Conservation (phyloP, 164 flowering plant species). For the Vitis labrusca region DNA sequence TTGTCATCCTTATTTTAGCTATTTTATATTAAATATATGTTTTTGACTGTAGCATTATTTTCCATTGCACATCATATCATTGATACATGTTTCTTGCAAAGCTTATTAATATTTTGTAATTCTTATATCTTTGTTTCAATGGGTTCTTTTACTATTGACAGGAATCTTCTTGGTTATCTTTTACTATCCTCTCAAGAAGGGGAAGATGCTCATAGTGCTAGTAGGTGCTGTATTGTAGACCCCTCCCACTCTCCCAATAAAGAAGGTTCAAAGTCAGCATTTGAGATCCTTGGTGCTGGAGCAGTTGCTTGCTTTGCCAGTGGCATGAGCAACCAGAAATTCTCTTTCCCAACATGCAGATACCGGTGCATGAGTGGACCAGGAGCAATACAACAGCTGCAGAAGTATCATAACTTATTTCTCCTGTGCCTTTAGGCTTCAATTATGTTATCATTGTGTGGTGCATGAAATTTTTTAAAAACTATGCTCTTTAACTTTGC, state of each 20-base stretch:
- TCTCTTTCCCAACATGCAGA: slow-evolving; percentile 67
- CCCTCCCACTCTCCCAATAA: slow-evolving; percentile 22
- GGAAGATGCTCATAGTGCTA: slow-evolving; percentile 41
- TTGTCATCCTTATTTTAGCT: no score
- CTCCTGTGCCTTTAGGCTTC: neutral
- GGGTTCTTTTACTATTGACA: slow-evolving; percentile 33
- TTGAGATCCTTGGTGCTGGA: slow-evolving; percentile 72
- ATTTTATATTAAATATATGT: no score
- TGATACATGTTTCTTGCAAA: neutral
- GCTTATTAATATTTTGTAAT: neutral
- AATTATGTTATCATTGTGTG: neutral
- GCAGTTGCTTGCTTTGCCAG: slow-evolving; percentile 64
- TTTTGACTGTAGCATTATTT: no score
- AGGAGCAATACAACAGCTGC: slow-evolving; percentile 43
- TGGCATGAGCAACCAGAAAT: slow-evolving; percentile 32
- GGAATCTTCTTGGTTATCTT: slow-evolving; percentile 78
- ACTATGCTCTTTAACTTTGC: neutral
- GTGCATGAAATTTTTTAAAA: neutral
- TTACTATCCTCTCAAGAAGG: slow-evolving; percentile 53
- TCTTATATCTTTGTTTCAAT: neutral
- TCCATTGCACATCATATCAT: no score
- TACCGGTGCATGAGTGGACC: slow-evolving; percentile 32
- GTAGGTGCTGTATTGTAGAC: slow-evolving; percentile 48
- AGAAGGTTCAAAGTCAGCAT: slow-evolving; percentile 48
- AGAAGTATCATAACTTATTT: slow-evolving; percentile 47